Evolutionary conservation across 176 grass and related monocot species (phyloP).

Genomic region (Zoysia japonica): DNA sequence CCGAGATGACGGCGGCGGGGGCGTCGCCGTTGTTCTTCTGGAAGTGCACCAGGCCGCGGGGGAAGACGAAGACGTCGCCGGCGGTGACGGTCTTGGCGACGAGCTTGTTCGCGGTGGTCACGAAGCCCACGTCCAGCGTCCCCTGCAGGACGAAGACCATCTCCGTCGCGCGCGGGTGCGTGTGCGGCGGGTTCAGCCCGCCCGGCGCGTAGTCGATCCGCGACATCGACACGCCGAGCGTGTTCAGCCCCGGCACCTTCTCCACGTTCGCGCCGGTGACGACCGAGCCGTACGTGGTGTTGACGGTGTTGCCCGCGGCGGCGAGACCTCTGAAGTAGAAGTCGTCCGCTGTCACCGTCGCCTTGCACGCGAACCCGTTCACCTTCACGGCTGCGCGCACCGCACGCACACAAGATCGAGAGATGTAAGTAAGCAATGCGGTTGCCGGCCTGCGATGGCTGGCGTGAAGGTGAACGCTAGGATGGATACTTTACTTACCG

Average conservation of each 20-base stretch:
- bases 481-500: conserved; percentile 1
- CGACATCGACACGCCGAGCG: conserved; percentile 65
- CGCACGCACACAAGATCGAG: conserved; percentile 14
- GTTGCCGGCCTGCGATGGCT: too few relatives aligned
- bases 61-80: conserved; percentile 71
- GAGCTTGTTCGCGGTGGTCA: conserved; percentile 60
- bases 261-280: conserved; percentile 55
- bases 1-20: conserved; percentile 47
- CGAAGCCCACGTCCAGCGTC: conserved; percentile 68
- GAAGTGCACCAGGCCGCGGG: conserved; percentile 63
- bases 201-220: conserved; percentile 61
- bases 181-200: conserved; percentile 71
- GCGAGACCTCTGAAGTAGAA: conserved; percentile 57
- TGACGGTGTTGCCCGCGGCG: conserved; percentile 29
- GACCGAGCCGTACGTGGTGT: conserved; percentile 38
- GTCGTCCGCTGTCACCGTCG: conserved; percentile 53
- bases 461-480: too few relatives aligned
- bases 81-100: conserved; percentile 44
- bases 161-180: conserved; percentile 75
- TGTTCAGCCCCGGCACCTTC: conserved; percentile 62
- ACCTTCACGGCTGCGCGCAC: conserved; percentile 55
- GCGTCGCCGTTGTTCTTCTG: conserved; percentile 52
- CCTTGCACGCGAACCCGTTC: conserved; percentile 77
- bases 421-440: neutral
- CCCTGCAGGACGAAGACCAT: conserved; percentile 63